Conservation (phyloP, 208 protist genomes). For the Sergeia podlipaevii region DNA sequence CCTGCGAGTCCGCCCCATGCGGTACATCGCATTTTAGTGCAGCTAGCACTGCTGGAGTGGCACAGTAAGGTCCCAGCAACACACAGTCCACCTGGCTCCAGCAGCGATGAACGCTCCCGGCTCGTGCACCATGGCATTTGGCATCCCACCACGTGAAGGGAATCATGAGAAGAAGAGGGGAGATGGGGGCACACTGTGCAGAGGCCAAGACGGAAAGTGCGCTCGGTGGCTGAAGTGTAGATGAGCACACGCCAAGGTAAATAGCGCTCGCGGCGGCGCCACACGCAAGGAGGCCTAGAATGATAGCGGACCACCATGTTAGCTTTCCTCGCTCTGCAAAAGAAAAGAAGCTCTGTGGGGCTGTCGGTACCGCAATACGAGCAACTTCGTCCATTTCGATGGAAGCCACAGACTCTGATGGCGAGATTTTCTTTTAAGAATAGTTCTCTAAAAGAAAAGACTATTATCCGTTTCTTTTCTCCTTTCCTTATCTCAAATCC, state of each 20-base stretch:
- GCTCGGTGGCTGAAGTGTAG: slow-evolving; percentile 10
- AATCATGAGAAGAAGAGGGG: slow-evolving; percentile 11
- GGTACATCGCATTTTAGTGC: slow-evolving; percentile 21
- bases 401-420: no score
- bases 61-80: slow-evolving; percentile 18
- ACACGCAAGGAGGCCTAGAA: slow-evolving; percentile 21
- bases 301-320: slow-evolving; percentile 37
- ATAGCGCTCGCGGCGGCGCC: slow-evolving; percentile 24
- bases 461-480: no score
- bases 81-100: slow-evolving; percentile 31
- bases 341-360: slow-evolving; percentile 28
- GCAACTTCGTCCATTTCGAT: no score
- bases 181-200: slow-evolving; percentile 27
- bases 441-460: no score
- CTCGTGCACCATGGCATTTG: slow-evolving; percentile 3
- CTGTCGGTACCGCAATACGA: no score
- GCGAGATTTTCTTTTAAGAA: no score
- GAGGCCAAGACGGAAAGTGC: slow-evolving; percentile 13
- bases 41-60: slow-evolving; percentile 10
- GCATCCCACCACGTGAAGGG: slow-evolving; percentile 27
- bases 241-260: slow-evolving; percentile 20
- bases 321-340: slow-evolving; percentile 26
- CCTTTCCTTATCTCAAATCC: no score
- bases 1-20: background rate
- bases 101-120: slow-evolving; percentile 22